Evolutionary conservation across 148 eudicot species (phyloP), one percentile per base, ranked within the genome.

Genomic region (Pouteria glomerata): DNA sequence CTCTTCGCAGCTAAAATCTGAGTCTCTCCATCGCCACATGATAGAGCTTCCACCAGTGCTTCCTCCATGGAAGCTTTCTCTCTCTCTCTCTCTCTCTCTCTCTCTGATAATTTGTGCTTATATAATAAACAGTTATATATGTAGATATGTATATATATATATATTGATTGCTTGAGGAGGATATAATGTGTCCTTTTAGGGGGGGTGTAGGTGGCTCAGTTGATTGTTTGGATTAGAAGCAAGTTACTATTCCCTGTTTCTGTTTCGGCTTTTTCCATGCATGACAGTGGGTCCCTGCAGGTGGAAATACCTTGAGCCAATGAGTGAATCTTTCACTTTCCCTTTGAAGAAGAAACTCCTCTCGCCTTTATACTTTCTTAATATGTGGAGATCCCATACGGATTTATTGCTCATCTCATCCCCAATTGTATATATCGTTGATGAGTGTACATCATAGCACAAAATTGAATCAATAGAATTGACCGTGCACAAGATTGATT

Each of bases 181-280:
- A 69, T 63, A 81, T 37, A 65, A 68, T 39, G n/a, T 51, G 23
- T 8, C 27, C n/a, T 45, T 81, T 69, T 73, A 56, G 57, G 69
- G 52, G 48, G 59, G 58, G 67, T 19, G 14, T n/a, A 10, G 57
- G 64, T 70, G 29, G 31, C 12, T 12, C 42, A 69, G 72, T 75
- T 37, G 26, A 72, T 85, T 82, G 86, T 86, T 86, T 86, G 82
- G 75, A 74, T 72, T 75, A 69, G 89, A 86, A 86, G 89, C 89
- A 85, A 85, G 83, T 72, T 74, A 69, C 76, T 81, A 86, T 83
- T 81, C 86, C 66, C 71, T 72, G 63, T 39, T 73, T 26, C 47
- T 18, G 55, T 30, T 65, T 62, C 19, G 53, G 61, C 61, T 63
- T 70, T 70, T 18, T 47, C 63, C 52, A 70, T 44, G 27, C 62